Evolutionary conservation across 257 asterid species (phyloP), one percentile per base, ranked within the genome.

Genomic region (Paulownia fortunei): DNA sequence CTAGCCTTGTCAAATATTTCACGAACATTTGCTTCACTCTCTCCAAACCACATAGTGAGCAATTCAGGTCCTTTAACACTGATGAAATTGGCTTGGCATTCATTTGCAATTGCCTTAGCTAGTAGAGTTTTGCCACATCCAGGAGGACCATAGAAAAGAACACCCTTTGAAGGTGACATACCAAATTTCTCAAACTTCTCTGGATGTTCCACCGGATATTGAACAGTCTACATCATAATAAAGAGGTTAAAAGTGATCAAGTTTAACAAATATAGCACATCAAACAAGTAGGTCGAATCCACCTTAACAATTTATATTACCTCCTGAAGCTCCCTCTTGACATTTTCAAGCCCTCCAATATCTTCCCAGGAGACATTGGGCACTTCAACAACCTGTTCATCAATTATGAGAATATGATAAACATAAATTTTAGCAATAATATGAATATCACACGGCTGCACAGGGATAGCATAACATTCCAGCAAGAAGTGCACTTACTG

Each of bases 41-140:
- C 92, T 58, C 92, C 92, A 60, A 88, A 88, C 90, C 90, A 88
- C 90, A 86, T 86, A 13, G 92, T 88, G 32, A 88, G 88, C 73
- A 86, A 42, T 80, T 88, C 92, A 56, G 92, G 92, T 4, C 91
- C 92, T 79, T 88, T 88, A 19, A 88, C 69, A 67, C 92, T 84
- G 24, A 86, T 88, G 69, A 88, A 86, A 58, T 88, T 88, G 63
- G 91, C 92, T 79, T 82, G 91, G 67, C 88, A 86, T 80, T 88
- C 91, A 30, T 88, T 88, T 30, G 91, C 88, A 73, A 84, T 85
- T 34, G 92, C 92, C 84, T 84, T 88, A 27, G 92, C 92, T 42
- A 88, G 86, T 16, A 88, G 77, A 63, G 92, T 88, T 77, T 88
- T 88, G 1, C 92, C 90, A 77, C 92, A 88, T 73, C 92, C 92